Evolutionary conservation across 345 rosid species (phyloP), one percentile per base, ranked within the genome.

Genomic region (Populus tremula): DNA sequence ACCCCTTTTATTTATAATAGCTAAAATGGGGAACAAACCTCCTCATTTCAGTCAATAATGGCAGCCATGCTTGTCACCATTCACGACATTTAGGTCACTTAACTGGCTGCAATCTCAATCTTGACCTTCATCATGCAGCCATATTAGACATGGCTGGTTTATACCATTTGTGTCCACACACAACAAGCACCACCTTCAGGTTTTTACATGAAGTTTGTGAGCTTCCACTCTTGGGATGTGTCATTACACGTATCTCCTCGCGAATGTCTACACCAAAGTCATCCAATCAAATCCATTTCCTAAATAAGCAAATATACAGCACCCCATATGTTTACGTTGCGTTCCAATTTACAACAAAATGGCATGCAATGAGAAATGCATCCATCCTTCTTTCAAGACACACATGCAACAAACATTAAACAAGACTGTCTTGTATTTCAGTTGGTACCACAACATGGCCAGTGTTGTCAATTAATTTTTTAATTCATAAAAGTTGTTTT

Each of bases 301-400:
- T 73, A 21, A 11, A 2, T n/a, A 56, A 35, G 18, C 59, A 29
- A 27, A 63, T 6, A 18, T 61, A 36, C 36, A 75, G 12, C 36
- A 62, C 31, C 65, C 53, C 63, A 21, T 10, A 45, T 74, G 25
- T 67, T 36, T 62, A 71, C 61, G 18, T 47, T 56, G 53, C 38
- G 65, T 36, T 70, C 74, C 47, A 9, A 67, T 81, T 79, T 78
- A 62, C 75, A 81, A 50, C 25, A 59, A 75, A 76, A 79, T 62
- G 81, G 82, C 73, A 68, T 47, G 36, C 56, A 33, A 76, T 21
- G 50, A 67, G 49, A 20, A 29, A 47, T 29, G 23, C 43, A 47
- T 62, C 71, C 74, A 47, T 27, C 18, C 12, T 59, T 68, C 68
- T 31, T 18, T 59, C 74, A 67, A 39, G n/a, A 74, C 73, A 35